Percentiles rank a stretch among this genome's conserved stretches.
Conservation (phyloP, 495 filamentous ascomycete species). For the Hypoxylon perforatum region DNA sequence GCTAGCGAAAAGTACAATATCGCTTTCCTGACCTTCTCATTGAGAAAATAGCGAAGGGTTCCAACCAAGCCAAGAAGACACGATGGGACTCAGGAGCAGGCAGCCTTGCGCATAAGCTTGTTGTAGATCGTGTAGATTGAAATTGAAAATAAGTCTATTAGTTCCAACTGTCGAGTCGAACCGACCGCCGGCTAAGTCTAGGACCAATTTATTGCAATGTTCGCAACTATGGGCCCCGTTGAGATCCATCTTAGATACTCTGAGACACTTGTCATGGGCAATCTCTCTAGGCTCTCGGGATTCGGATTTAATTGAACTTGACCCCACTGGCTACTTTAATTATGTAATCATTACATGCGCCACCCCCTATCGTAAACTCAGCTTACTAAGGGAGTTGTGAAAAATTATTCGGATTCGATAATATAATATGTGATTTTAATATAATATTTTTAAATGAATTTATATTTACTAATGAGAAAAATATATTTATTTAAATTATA, state of each 20-base stretch:
- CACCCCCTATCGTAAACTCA: too few species aligned
- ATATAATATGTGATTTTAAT: too few species aligned
- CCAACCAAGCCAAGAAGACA: not conserved
- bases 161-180: not conserved
- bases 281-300: too few species aligned
- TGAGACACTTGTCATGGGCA: too few species aligned
- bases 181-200: not conserved
- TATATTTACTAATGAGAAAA: too few species aligned
- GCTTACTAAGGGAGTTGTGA: too few species aligned
- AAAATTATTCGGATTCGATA: too few species aligned
- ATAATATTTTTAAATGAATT: too few species aligned
- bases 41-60: not conserved
- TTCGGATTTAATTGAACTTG: too few species aligned
- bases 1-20: not conserved
- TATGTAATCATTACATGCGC: too few species aligned
- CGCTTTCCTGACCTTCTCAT: not conserved
- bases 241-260: not conserved
- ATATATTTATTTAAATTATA: too few species aligned
- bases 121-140: constrained; percentile 1
- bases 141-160: not conserved
- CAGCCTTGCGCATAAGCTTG: constrained; percentile 4
- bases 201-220: not conserved
- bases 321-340: too few species aligned
- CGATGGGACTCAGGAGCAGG: not conserved
- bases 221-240: not conserved